Base-by-base conservation (phyloP, 768 basidiomycete genomes). In the Leccinellum albellum region DNA sequence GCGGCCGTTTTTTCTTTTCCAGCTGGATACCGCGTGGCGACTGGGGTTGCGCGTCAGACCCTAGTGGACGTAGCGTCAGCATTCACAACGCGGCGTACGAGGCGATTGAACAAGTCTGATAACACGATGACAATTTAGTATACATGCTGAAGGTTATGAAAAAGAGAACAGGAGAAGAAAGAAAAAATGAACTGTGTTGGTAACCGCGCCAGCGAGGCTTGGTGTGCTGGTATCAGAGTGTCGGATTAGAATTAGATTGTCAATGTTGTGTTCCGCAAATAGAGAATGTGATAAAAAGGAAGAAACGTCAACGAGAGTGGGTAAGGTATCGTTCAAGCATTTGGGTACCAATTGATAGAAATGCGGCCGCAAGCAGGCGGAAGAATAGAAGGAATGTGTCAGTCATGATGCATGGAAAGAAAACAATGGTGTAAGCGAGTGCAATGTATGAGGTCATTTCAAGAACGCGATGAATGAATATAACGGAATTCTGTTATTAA, bases 41-140 rank as follows among this genome's bases (percentile, higher is more conserved):
- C 72, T 99, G 96, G 96, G 96, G 96, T 55, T 97, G 96, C 68
- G 79, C 91, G 3, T 75, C 91, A 29, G 97, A 99, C 72, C 97
- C 97, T 29, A 94, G 92, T 61, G 97, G 97, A 29, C 81, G 97
- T 50, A 94, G 91, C 61, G 96, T 98, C 68, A 88, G 84, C 73
- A 98, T 98, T 66, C 97, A 99, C 80, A 91, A 88, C 65, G 86
- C 92, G 50, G 96, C 97, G 13, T 97, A 98, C 71, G 73, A 76
- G 24, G 55, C 55, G 45, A 60, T 50, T 14, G 56, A 60, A 44
- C 32, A 60, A 54, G 49, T 58, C 53, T 56, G 49, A 59, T 54
- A 58, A 56, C 54, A 51, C 40, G 61, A 61, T 32, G 58, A 17
- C 59, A 60, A 60, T 58, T 52, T 60, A 55, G 45, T 59, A 51